Percentiles rank a stretch among this genome's conserved stretches.
phyloP scores from a whole-genome alignment of 1,284 basidiomycete genomes.

The Trametes hirsuta region DNA sequence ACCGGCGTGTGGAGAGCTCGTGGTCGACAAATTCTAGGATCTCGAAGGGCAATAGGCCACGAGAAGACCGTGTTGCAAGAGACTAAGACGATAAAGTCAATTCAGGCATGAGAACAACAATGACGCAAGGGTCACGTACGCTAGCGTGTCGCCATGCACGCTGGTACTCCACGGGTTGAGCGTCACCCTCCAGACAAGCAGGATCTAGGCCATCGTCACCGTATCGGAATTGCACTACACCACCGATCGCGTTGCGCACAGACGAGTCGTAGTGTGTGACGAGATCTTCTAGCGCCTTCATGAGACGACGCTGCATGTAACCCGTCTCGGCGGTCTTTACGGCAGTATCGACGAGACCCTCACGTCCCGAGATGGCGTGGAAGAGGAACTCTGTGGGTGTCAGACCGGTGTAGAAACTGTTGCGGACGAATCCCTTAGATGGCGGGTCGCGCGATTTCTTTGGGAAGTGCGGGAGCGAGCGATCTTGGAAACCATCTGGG shows the following conservation, averaged over 20 bases:
- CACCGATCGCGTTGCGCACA: constrained; percentile 95
- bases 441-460: constrained; percentile 98
- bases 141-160: constrained; percentile 89
- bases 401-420: constrained; percentile 96
- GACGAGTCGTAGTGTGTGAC: constrained; percentile 97
- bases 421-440: constrained; percentile 97
- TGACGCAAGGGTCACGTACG: constrained; percentile 49
- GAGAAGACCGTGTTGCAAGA: constrained; percentile 58
- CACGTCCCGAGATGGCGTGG: constrained; percentile 98
- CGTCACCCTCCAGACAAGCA: constrained; percentile 93
- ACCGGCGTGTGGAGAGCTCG: constrained; percentile 63
- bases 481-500: constrained; percentile 98
- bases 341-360: constrained; percentile 98
- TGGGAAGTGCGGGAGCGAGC: constrained; percentile 96
- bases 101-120: neutral
- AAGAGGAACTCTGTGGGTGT: constrained; percentile 97
- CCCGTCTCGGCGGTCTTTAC: constrained; percentile 99
- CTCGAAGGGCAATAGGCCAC: constrained; percentile 86
- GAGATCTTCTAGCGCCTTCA: constrained; percentile 99
- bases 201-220: constrained; percentile 98
- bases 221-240: constrained; percentile 97
- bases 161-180: constrained; percentile 88
- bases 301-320: constrained; percentile 98
- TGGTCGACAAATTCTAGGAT: constrained; percentile 76
- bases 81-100: constrained; percentile 48